phyloP scores from a whole-genome alignment of 1,284 basidiomycete genomes.

The Schizopora paradoxa region DNA sequence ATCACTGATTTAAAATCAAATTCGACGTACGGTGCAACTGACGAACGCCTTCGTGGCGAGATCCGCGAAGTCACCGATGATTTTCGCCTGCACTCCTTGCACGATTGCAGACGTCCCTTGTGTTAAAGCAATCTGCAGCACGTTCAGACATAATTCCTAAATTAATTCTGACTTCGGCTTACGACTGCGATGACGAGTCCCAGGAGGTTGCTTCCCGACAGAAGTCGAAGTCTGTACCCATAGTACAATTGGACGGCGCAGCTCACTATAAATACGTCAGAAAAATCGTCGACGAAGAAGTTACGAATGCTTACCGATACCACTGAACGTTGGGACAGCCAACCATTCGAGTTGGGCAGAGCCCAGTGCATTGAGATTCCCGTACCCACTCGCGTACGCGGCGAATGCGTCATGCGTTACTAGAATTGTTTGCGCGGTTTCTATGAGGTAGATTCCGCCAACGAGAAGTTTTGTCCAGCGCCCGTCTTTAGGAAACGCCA shows the following conservation, averaged over 20 bases:
- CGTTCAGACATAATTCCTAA: neutral
- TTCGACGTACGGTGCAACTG: neutral
- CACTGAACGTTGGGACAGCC: neutral
- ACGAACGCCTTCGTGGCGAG: neutral
- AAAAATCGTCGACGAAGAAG: neutral
- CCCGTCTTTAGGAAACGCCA: constrained; percentile 25
- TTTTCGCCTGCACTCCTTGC: neutral
- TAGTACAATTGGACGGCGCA: constrained; percentile 2
- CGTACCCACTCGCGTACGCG: constrained; percentile 25
- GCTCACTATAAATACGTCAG: constrained; percentile 1
- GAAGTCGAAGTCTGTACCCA: constrained; percentile 1
- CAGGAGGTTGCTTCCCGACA: neutral
- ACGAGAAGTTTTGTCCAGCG: constrained; percentile 20
- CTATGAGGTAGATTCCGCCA: constrained; percentile 22
- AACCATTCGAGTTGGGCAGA: constrained; percentile 1
- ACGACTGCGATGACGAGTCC: neutral
- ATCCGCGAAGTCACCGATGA: neutral
- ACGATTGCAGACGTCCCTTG: constrained; percentile 4
- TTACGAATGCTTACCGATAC: neutral
- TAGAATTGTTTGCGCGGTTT: constrained; percentile 23
- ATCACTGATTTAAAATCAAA: neutral
- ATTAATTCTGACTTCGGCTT: neutral
- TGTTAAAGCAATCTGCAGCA: neutral
- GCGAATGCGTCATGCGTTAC: constrained; percentile 23
- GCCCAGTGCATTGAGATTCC: constrained; percentile 15